Conservation (phyloP, 2,329 filamentous ascomycete genomes). For the Graphiopsis chlorocephala region DNA sequence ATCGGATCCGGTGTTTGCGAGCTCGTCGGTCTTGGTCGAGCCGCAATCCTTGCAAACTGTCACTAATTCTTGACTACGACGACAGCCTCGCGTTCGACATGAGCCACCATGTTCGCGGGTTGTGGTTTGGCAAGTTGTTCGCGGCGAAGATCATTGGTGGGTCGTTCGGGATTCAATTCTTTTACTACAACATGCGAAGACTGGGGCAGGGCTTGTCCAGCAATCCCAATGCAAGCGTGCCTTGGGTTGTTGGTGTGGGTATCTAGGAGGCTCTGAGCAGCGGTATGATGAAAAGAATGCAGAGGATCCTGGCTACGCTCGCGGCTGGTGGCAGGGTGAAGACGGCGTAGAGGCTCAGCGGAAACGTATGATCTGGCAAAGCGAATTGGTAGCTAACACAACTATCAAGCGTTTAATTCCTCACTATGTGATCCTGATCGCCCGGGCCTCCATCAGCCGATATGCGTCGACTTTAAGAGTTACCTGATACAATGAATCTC, state of each 20-base stretch:
- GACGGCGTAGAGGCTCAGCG: neutral
- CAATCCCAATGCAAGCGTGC: slow-evolving; percentile 33
- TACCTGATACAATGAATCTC: neutral
- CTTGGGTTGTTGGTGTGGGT: slow-evolving; percentile 22
- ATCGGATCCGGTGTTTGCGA: slow-evolving; percentile 48
- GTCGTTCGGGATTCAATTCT: slow-evolving; percentile 34
- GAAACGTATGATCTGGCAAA: too few species aligned
- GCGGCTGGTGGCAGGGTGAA: neutral
- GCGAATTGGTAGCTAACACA: too few species aligned
- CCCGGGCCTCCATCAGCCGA: neutral
- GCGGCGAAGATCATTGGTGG: slow-evolving; percentile 34
- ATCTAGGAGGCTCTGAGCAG: neutral
- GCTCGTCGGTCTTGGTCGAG: slow-evolving; percentile 49
- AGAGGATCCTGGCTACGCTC: neutral
- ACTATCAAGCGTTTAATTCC: too few species aligned
- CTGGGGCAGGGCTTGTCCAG: slow-evolving; percentile 30
- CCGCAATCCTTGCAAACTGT: slow-evolving; percentile 42
- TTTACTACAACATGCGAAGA: slow-evolving; percentile 37
- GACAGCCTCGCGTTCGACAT: slow-evolving; percentile 29
- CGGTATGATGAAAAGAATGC: neutral
- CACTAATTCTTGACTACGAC: slow-evolving; percentile 34
- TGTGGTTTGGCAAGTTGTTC: slow-evolving; percentile 34
- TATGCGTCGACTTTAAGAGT: neutral
- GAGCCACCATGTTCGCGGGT: slow-evolving; percentile 31
- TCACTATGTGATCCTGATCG: neutral